phyloP scores from a whole-genome alignment of 805 yeast genomes.

The Saccharomycopsis selenospora region DNA sequence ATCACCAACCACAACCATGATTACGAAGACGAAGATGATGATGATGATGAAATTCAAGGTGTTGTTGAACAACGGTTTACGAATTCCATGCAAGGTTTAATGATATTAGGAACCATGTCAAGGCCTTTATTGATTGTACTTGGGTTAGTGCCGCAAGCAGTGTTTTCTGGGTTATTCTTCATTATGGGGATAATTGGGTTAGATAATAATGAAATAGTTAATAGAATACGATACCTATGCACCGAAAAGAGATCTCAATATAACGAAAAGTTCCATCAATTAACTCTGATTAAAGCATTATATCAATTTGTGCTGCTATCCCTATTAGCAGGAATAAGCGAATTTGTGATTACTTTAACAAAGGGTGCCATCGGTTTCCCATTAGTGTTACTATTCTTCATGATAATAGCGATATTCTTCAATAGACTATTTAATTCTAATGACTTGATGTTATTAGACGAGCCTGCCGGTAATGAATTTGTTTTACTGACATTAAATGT shows the following conservation, averaged over 20 bases:
- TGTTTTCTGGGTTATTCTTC: conserved; percentile 85
- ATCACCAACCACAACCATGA: too few species aligned
- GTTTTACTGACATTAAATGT: conserved; percentile 8
- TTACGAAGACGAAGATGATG: conserved; percentile 24
- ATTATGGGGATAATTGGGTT: conserved; percentile 86
- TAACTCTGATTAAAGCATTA: conserved; percentile 38
- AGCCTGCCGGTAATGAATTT: conserved; percentile 23
- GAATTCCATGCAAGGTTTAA: conserved; percentile 75
- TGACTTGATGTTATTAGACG: conserved; percentile 60
- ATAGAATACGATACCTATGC: conserved; percentile 53
- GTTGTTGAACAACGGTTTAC: conserved; percentile 89
- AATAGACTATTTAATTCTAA: conserved; percentile 53
- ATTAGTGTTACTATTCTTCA: conserved; percentile 61
- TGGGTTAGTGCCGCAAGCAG: conserved; percentile 86
- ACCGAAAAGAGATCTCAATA: conserved; percentile 42
- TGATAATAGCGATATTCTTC: conserved; percentile 56
- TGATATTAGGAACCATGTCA: conserved; percentile 83
- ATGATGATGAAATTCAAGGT: conserved; percentile 23
- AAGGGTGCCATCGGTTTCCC: conserved; percentile 95
- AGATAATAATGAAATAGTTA: conserved; percentile 55
- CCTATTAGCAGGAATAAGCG: conserved; percentile 64
- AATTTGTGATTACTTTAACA: conserved; percentile 79
- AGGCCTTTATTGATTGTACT: conserved; percentile 77
- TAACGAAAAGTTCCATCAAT: background rate
- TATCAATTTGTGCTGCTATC: conserved; percentile 51